Percentiles rank a stretch among this genome's conserved stretches.
Conservation (phyloP, 1,284 basidiomycete species). For the Ceratobasidium sp. region DNA sequence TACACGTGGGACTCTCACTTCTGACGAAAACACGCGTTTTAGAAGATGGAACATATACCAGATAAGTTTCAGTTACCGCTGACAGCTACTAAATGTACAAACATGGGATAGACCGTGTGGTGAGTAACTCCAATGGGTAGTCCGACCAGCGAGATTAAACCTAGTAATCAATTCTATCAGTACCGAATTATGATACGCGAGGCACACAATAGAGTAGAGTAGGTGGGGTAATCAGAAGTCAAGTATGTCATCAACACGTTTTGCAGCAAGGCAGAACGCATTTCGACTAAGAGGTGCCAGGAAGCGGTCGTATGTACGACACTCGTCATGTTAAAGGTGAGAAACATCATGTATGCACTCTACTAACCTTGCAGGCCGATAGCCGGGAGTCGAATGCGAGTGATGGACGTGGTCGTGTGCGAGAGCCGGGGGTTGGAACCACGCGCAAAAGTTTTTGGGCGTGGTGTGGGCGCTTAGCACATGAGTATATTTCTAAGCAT, state of each 20-base stretch:
- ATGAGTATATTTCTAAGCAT: not conserved
- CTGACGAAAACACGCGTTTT: constrained; percentile 39
- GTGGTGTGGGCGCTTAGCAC: not conserved
- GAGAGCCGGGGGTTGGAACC: not conserved
- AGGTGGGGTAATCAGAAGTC: constrained; percentile 36
- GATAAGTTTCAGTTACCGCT: constrained; percentile 16
- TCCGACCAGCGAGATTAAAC: constrained; percentile 11
- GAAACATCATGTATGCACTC: not conserved
- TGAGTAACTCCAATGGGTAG: constrained; percentile 16
- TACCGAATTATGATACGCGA: not conserved
- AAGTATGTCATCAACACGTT: constrained; percentile 42
- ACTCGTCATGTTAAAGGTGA: constrained; percentile 30
- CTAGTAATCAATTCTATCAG: constrained; percentile 1
- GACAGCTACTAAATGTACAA: constrained; percentile 27
- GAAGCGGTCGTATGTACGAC: constrained; percentile 30
- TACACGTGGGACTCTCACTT: constrained; percentile 41
- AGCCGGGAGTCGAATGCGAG: not conserved
- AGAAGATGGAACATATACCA: constrained; percentile 16
- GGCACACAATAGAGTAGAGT: not conserved
- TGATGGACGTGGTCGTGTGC: too few species aligned
- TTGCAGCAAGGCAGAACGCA: constrained; percentile 32
- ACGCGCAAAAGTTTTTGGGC: constrained; percentile 19
- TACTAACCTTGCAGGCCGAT: constrained; percentile 7
- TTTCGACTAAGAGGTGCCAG: constrained; percentile 42
- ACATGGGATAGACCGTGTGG: constrained; percentile 12